Base-by-base conservation (phyloP, 371 early-diverging fungal species). In the Mucor lusitanicus region DNA sequence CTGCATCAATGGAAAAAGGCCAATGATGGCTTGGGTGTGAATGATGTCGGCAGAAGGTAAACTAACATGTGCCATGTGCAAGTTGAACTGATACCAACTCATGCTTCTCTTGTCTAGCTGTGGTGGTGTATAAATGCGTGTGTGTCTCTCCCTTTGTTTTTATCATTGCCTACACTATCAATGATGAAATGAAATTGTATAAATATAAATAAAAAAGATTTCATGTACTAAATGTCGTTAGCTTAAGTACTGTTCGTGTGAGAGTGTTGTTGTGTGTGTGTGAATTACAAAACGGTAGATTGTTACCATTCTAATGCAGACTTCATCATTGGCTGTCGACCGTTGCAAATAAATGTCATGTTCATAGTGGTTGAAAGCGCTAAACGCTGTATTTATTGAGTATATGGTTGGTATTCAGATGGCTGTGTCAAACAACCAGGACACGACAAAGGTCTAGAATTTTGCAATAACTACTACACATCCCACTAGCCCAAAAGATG, bases 401-500 rank as follows among this genome's bases (percentile, higher is more conserved):
- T 37, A 37, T 37, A 40, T 40, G 6, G 13, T 17, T 23, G 50
- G 50, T 50, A 50, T 50, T 50, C 8, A 5, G 11, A 6, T 15
- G 27, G 27, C 9, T 53, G 53, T 53, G 27, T 53, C 53, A 39
- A 59, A 59, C 39, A 59, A 59, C 40, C 25, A 61, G 32, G n/a
- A 40, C 35, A 27, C 39, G 25, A 25, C 12, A 40, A 61, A 30
- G 15, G 13, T 48, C 46, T 35, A 64, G 28, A 67, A 71, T 12
- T 46, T 67, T 54, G 81, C 78, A 48, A 85, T 83, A 35, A 82
- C 71, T 28, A 73, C 80, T 7, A 85, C 83, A 50, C 82, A 83
- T 40, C 75, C 77, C 19, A 85, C 70, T 30, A 87, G 67, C 9
- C 84, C 87, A 44, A 83, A 35, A 28, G 82, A 82, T 17, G 81